Base-by-base conservation (phyloP, 1,284 basidiomycete genomes). In the Schizopora paradoxa region DNA sequence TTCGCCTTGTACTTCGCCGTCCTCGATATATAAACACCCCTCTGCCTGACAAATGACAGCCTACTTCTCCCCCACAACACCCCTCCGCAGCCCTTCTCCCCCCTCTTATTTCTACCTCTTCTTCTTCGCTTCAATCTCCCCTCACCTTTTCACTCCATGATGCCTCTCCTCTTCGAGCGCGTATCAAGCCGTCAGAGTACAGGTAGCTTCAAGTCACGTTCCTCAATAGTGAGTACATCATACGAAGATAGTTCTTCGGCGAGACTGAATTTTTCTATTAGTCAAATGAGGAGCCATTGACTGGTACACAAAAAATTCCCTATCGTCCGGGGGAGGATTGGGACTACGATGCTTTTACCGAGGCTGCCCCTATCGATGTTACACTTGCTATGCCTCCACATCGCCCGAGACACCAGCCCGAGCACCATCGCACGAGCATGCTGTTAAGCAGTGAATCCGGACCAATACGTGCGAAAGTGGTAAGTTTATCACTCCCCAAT, bases 321-420 rank as follows among this genome's bases (percentile, higher is more conserved):
- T 82, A 80, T 49, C 65, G 67, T 11, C 62, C 66, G 19, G 64
- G 69, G 22, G 66, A 72, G 14, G 69, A 75, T 49, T 83, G 79
- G 74, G 84, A 87, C 57, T 82, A 77, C 56, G 62, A 73, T 45
- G 62, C 81, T 46, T 76, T 82, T 52, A 69, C 69, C 6, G 66
- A 67, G 19, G 62, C 68, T 48, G 61, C 66, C 33, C 63, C 77
- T 10, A 66, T 86, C 51, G 80, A 87, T 56, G 58, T 83, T 46
- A 76, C 78, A 18, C 73, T 87, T 41, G 72, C 76, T 22, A 68
- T 87, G 44, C 84, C 84, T 2, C 84, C 87, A 56, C 86, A 85
- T 57, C 82, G 84, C 33, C 82, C 84, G 14, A 73, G 76, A 31
- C 68, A 77, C 53, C 83, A 87, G 54, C 84, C 84, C 0, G 61